phyloP scores from a whole-genome alignment of 352 stramenopile species.

The Pythium oligandrum region DNA sequence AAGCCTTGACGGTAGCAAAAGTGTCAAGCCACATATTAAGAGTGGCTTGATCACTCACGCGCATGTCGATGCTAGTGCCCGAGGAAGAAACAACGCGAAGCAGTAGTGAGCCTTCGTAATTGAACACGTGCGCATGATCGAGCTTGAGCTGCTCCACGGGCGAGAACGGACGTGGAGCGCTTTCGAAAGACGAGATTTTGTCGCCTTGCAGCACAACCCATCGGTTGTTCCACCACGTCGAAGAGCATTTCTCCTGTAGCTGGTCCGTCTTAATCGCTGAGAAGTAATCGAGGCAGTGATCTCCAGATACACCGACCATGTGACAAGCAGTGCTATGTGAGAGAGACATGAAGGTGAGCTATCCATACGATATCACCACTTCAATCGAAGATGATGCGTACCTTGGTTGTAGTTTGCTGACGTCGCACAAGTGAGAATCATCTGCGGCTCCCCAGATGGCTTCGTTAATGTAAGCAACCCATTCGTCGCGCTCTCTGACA shows the following conservation, averaged over 20 bases:
- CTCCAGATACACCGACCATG: conserved; percentile 45
- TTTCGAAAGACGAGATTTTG: conserved; percentile 77
- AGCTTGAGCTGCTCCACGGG: conserved; percentile 61
- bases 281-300: conserved; percentile 75
- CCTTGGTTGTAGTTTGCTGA: too few species aligned
- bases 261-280: conserved; percentile 69
- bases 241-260: conserved; percentile 62
- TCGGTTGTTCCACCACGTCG: conserved; percentile 74
- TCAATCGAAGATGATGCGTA: conserved; percentile 17
- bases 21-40: conserved; percentile 73
- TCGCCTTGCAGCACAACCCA: conserved; percentile 79
- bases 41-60: conserved; percentile 64
- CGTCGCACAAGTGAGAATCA: too few species aligned
- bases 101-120: conserved; percentile 66
- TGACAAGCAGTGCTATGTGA: conserved; percentile 8
- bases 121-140: conserved; percentile 56
- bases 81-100: conserved; percentile 68
- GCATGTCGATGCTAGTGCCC: conserved; percentile 73
- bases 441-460: too few species aligned
- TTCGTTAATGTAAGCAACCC: too few species aligned
- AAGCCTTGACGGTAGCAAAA: conserved; percentile 46
- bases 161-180: conserved; percentile 67
- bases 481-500: too few species aligned
- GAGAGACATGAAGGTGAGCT: neutral
- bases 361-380: neutral